A percentile compares a stretch with the other conserved stretches of the same genome.
phyloP scores from a whole-genome alignment of 2,329 filamentous ascomycete genomes.

The Sphaerulina musiva region DNA sequence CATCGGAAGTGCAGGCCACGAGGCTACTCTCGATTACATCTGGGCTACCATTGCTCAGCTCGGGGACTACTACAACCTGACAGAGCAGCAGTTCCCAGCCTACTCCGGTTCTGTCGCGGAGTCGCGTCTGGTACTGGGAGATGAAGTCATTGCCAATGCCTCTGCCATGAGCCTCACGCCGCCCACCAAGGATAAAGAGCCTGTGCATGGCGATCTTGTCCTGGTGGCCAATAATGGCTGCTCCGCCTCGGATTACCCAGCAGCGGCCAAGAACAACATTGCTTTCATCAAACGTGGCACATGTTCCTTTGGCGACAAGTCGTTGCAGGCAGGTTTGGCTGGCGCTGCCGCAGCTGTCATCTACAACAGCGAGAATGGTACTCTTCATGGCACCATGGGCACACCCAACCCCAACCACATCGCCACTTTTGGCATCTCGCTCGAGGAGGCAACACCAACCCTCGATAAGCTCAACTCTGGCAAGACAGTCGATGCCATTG shows the following conservation, averaged over 20 bases:
- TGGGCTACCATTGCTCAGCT: conserved; percentile 38
- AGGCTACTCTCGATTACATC: conserved; percentile 30
- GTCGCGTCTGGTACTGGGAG: conserved; percentile 45
- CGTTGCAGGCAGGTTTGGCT: conserved; percentile 58
- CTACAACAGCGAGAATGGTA: conserved; percentile 63
- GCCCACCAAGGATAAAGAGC: conserved; percentile 22
- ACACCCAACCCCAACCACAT: conserved; percentile 62
- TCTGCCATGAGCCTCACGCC: conserved; percentile 45
- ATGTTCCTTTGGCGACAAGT: conserved; percentile 68
- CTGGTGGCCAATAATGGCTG: conserved; percentile 59
- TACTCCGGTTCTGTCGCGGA: conserved; percentile 27
- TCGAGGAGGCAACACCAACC: conserved; percentile 17
- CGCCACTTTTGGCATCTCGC: conserved; percentile 61
- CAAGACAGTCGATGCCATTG: conserved; percentile 16
- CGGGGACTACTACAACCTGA: conserved; percentile 56
- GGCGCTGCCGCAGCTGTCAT: conserved; percentile 68
- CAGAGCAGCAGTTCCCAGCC: conserved; percentile 39
- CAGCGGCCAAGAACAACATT: conserved; percentile 54
- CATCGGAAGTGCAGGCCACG: conserved; percentile 50
- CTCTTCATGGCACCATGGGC: conserved; percentile 46
- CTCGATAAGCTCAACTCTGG: conserved; percentile 19
- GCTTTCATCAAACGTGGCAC: conserved; percentile 64
- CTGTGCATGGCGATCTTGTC: conserved; percentile 36
- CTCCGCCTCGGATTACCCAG: conserved; percentile 57
- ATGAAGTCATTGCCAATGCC: conserved; percentile 55